Base-by-base conservation (phyloP, 768 basidiomycete genomes). In the Naganishia vaughanmartiniae region DNA sequence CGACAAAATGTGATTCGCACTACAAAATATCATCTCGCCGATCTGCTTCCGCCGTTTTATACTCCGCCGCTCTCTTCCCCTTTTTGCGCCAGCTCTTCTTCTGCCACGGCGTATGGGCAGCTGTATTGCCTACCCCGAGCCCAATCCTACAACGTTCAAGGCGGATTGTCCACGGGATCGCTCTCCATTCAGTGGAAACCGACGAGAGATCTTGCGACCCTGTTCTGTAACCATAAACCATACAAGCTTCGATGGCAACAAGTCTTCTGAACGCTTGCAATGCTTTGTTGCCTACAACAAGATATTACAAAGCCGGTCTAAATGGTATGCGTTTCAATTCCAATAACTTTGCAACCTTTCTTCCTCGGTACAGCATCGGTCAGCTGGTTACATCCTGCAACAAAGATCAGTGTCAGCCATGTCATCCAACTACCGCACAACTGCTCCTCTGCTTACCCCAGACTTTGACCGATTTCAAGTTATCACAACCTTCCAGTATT, bases 401-500 rank as follows among this genome's bases (percentile, higher is more conserved):
- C 10, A 51, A 42, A 67, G 65, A 33, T 42, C 2, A 2, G n/a
- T 14, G 4, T 15, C 51, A 42, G 48, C 11, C 30, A 21, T 1
- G 56, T 57, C 11, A 46, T 36, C 19, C 33, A 34, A 24, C 17
- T 31, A n/a, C 14, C 33, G 36, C 34, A 9, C 42, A 21, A 33
- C 24, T 45, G 56, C 34, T 11, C 12, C 33, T 21, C 0, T 3
- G 75, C 79, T 73, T 72, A 80, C 79, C 80, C 80, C 80, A 88
- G 14, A 86, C 84, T 68, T 83, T 85, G 73, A 89, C 76, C 42
- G 83, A 82, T 68, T 78, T 73, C 26, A 89, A 70, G 28, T 81
- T 76, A 0, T 76, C 51, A 66, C 85, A 85, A 0, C 76, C 81
- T 15, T 85, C 83, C 53, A 93, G 75, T 74, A 93, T 82, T 17